Conservation (phyloP, 306 rosid genomes). For the Trifolium fragiferum region DNA sequence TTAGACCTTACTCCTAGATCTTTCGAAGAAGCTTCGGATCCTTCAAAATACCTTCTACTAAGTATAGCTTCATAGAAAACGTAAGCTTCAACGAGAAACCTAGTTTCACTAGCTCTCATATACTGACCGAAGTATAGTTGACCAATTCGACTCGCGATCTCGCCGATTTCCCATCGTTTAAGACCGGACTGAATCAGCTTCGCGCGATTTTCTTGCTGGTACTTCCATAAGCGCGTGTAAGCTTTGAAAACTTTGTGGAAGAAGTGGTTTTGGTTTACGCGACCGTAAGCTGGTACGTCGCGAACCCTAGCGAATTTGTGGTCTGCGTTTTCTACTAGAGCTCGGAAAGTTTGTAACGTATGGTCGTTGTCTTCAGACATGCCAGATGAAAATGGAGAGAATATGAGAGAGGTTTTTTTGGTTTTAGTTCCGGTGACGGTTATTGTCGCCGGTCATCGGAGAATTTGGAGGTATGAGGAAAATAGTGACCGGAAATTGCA, state of each 20-base stretch:
- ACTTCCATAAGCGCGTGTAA: constrained; percentile 87
- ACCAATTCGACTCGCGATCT: constrained; percentile 98
- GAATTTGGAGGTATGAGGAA: constrained; percentile 24
- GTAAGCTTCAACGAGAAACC: constrained; percentile 85
- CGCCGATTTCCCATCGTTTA: constrained; percentile 98
- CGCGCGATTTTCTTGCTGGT: constrained; percentile 81
- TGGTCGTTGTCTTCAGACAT: constrained; percentile 65
- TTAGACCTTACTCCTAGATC: constrained; percentile 87
- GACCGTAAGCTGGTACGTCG: constrained; percentile 86
- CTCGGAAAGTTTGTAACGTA: constrained; percentile 69
- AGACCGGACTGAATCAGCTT: constrained; percentile 80
- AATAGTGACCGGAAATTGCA: constrained; percentile 34
- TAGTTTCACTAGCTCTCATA: constrained; percentile 85
- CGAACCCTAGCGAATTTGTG: constrained; percentile 92
- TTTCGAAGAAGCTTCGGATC: constrained; percentile 60
- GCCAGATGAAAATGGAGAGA: constrained; percentile 34
- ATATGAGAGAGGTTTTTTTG: background rate
- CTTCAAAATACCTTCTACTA: constrained; percentile 82
- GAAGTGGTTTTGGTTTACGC: constrained; percentile 64
- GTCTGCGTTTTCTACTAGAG: constrained; percentile 91
- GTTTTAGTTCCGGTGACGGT: constrained; percentile 43
- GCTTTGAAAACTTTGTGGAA: constrained; percentile 94
- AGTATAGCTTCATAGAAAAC: constrained; percentile 96
- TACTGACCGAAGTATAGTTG: constrained; percentile 97
- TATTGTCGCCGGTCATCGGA: constrained; percentile 66